These are phyloP conservation scores for Kluyveromyces nonfermentans DNA, from an alignment of 805 yeast genomes.

Conservation along the genomic window DNA sequence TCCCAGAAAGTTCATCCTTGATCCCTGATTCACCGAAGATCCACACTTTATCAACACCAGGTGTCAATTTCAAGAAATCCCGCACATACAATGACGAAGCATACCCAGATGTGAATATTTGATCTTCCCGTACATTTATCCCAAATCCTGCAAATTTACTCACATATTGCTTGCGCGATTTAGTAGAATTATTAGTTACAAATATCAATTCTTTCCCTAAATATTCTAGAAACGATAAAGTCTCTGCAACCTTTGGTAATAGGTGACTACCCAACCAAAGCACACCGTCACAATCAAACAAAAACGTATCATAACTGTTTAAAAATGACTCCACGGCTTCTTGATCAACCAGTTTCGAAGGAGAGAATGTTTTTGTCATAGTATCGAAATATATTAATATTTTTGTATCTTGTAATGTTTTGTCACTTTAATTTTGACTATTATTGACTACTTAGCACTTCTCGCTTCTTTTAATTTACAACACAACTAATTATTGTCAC, in stretches of 20 bases:
- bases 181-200: constrained; percentile 94
- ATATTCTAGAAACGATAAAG: constrained; percentile 47
- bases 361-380: constrained; percentile 13
- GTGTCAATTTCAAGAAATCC: constrained; percentile 64
- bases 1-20: constrained; percentile 61
- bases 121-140: constrained; percentile 39
- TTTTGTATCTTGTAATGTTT: no score
- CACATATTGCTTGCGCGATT: constrained; percentile 70
- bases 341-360: constrained; percentile 40
- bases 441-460: no score
- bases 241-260: constrained; percentile 71
- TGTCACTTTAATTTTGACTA: no score
- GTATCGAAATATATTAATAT: no score
- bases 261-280: constrained; percentile 84
- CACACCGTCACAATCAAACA: constrained; percentile 97
- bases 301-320: constrained; percentile 65
- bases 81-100: constrained; percentile 83
- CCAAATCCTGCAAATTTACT: constrained; percentile 59
- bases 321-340: constrained; percentile 47
- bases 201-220: constrained; percentile 64
- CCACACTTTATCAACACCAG: constrained; percentile 67
- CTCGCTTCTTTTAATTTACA: no score
- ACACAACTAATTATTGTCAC: no score
- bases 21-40: constrained; percentile 86
- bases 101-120: constrained; percentile 85